Conservation (phyloP, 345 rosid species). For the Microthlaspi erraticum region DNA sequence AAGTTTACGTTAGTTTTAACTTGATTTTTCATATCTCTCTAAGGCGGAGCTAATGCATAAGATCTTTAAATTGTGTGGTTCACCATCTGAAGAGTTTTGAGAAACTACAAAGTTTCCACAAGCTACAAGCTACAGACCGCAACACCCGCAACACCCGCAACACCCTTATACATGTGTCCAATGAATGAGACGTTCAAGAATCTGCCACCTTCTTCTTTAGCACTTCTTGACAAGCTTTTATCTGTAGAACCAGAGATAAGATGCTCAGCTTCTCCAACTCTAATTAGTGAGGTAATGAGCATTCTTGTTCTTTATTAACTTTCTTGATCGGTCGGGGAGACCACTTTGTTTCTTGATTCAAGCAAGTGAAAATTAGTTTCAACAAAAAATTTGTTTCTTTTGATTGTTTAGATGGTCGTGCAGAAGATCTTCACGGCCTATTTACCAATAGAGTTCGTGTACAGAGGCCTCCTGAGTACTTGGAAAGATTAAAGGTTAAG, state of each 20-base stretch:
- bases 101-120: constrained; percentile 62
- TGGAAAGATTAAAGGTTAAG: too few relatives aligned
- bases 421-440: too few relatives aligned
- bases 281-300: constrained; percentile 58
- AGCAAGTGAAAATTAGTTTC: too few relatives aligned
- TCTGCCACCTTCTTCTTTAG: constrained; percentile 61
- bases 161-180: constrained; percentile 62
- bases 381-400: too few relatives aligned
- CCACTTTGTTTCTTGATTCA: too few relatives aligned
- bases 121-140: constrained; percentile 81
- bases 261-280: constrained; percentile 68
- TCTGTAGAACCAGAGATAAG: constrained; percentile 73
- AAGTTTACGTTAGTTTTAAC: background rate
- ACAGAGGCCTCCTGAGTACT: too few relatives aligned
- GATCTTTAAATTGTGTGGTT: constrained; percentile 94
- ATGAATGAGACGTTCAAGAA: constrained; percentile 71
- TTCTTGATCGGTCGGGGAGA: constrained; percentile 19
- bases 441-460: too few relatives aligned
- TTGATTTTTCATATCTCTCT: background rate
- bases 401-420: too few relatives aligned
- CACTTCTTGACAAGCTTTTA: constrained; percentile 66
- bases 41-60: constrained; percentile 98
- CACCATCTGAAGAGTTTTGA: constrained; percentile 86
- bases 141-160: too few relatives aligned
- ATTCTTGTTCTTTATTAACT: background rate